Base-by-base conservation (phyloP, 2,329 filamentous ascomycete species). In the Talaromyces sp. region DNA sequence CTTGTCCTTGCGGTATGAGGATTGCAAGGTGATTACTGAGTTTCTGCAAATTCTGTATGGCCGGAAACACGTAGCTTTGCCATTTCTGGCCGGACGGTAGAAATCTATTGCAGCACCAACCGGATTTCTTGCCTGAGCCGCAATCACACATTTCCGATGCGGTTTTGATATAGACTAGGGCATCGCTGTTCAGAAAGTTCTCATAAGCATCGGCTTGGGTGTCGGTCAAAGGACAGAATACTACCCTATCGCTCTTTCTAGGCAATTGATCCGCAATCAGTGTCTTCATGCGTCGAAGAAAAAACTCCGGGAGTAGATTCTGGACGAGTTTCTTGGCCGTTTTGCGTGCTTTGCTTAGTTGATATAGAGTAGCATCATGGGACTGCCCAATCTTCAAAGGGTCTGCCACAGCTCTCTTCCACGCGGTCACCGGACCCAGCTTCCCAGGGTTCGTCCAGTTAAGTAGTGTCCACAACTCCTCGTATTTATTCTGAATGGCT, bases 401-500 rank as follows among this genome's bases (percentile, higher is more conserved):
- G 23, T 88, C 84, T 60, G 88, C 88, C 63, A 99, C 91, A 40
- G 84, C 86, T 21, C 84, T 81, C 69, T 87, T 89, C 95, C 95
- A 99, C 46, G 90, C 89, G 5, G 84, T 79, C 9, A 90, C 77
- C 0, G 86, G 84, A 0, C 87, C 86, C 66, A 89, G 83, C 42
- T 76, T 77, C 0, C 92, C 93, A 0, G 95, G 95, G 68, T 96
- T 95, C 0, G 92, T 93, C 95, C 95, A 99, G 73, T 99, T 96
- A 2, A 99, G 81, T 0, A 99, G 81, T 0, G 92, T 96, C 93
- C 93, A 99, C 0, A 99, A 83, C 74, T 99, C 95, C 72, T 97
- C 92, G 73, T 99, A 99, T 67, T 91, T 95, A 75, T 99, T 99
- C 73, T 99, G 95, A 50, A 99, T 97, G 0, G 93, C 93, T 0